A percentile compares a stretch with the other conserved stretches of the same genome.
Evolutionary conservation across 2,329 filamentous ascomycete species (phyloP).

Genomic region (Ophiostoma sp.): DNA sequence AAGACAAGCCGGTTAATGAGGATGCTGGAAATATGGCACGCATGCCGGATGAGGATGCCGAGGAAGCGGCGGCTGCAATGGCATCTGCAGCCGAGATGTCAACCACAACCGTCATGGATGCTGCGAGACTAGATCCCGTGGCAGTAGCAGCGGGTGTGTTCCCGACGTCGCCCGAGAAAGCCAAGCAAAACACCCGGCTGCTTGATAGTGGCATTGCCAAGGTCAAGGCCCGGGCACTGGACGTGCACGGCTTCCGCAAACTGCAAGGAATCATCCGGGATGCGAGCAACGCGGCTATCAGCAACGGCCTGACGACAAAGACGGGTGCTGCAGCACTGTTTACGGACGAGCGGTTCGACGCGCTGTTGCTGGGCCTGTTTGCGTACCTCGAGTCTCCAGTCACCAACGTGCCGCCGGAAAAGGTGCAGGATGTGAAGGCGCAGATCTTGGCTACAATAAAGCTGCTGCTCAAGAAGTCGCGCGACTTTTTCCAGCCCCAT

Average conservation of each 20-base stretch:
- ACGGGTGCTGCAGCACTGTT: slow-evolving; percentile 44
- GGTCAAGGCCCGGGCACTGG: slow-evolving; percentile 64
- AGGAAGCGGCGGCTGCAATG: not conserved
- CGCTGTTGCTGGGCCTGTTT: slow-evolving; percentile 62
- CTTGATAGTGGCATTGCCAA: slow-evolving; percentile 70
- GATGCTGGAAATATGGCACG: slow-evolving; percentile 38
- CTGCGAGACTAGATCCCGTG: slow-evolving; percentile 21
- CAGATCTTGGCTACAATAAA: slow-evolving; percentile 71
- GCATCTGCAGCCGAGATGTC: slow-evolving; percentile 20
- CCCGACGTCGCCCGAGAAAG: slow-evolving; percentile 45
- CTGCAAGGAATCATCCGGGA: slow-evolving; percentile 69
- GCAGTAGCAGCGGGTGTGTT: not conserved
- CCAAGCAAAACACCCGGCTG: slow-evolving; percentile 54
- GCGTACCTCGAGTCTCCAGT: slow-evolving; percentile 63
- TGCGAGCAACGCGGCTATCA: slow-evolving; percentile 19
- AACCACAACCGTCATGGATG: slow-evolving; percentile 8
- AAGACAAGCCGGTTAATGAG: slow-evolving; percentile 57
- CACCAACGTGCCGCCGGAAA: slow-evolving; percentile 52
- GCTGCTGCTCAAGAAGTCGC: slow-evolving; percentile 63
- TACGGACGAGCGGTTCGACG: slow-evolving; percentile 62
- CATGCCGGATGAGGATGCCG: slow-evolving; percentile 20
- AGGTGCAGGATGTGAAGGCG: slow-evolving; percentile 65
- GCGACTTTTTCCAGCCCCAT: slow-evolving; percentile 60
- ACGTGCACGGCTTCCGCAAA: slow-evolving; percentile 75
- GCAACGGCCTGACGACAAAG: slow-evolving; percentile 16